phyloP scores from a whole-genome alignment of 1,284 basidiomycete species.

The Apiotrichum montevideense region DNA sequence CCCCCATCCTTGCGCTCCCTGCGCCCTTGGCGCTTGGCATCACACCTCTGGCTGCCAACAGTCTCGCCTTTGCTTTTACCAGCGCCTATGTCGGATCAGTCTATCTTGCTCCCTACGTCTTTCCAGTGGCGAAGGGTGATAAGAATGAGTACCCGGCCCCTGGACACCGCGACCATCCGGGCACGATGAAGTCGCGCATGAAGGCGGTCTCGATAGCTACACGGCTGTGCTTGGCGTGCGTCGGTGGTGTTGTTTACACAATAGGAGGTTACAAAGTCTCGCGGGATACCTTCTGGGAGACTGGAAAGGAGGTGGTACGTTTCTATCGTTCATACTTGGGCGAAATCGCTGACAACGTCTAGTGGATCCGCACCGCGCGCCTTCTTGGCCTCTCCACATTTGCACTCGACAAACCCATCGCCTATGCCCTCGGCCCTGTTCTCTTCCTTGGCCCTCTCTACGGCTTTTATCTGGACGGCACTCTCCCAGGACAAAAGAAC shows the following conservation, averaged over 20 bases:
- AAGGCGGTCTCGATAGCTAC: slow-evolving; percentile 40
- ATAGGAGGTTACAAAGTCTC: not conserved
- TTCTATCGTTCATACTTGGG: not conserved
- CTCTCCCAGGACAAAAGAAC: slow-evolving; percentile 58
- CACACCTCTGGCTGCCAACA: slow-evolving; percentile 25
- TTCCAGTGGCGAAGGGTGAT: slow-evolving; percentile 4
- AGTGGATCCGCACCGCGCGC: slow-evolving; percentile 23
- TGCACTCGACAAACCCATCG: slow-evolving; percentile 28
- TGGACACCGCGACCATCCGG: slow-evolving; percentile 44
- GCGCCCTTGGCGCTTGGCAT: slow-evolving; percentile 22
- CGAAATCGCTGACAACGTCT: not conserved
- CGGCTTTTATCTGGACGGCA: slow-evolving; percentile 53
- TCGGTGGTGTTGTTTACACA: slow-evolving; percentile 27
- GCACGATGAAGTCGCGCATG: slow-evolving; percentile 41
- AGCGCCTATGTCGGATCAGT: slow-evolving; percentile 49
- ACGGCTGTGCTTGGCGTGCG: slow-evolving; percentile 24
- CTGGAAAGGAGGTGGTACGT: no score
- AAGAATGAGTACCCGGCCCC: not conserved
- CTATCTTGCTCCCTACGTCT: slow-evolving; percentile 43
- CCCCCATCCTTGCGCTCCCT: slow-evolving; percentile 21
- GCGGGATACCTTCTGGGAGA: no score
- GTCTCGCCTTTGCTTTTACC: slow-evolving; percentile 42
- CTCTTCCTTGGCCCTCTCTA: slow-evolving; percentile 83
- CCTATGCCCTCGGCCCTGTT: slow-evolving; percentile 65
- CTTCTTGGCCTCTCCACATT: slow-evolving; percentile 31